A percentile compares a stretch with the other conserved stretches of the same genome.
Evolutionary conservation across 169 alveolate genomes (phyloP).

Genomic region (Plasmodium gaboni): DNA sequence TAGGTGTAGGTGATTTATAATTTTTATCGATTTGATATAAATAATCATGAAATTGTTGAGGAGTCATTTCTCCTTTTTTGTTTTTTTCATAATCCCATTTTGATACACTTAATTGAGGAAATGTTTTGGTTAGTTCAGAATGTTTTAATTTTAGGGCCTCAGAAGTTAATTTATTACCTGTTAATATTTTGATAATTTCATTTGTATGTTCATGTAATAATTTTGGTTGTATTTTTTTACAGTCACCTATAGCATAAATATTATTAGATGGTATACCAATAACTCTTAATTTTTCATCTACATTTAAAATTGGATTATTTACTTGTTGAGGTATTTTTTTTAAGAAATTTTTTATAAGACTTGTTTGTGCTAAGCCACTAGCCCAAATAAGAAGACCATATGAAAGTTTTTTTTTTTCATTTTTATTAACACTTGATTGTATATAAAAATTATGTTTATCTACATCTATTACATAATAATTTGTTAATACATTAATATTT

Average conservation of each 20-base stretch:
- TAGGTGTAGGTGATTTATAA: conserved; percentile 83
- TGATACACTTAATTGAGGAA: conserved; percentile 78
- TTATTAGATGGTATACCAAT: conserved; percentile 74
- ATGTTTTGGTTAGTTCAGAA: conserved; percentile 32
- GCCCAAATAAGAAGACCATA: conserved; percentile 88
- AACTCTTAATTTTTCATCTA: conserved; percentile 79
- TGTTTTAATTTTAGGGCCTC: conserved; percentile 64
- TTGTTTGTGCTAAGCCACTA: conserved; percentile 79
- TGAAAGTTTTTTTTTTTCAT: conserved; percentile 77
- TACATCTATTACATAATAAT: conserved; percentile 80
- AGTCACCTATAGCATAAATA: conserved; percentile 84
- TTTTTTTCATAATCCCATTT: conserved; percentile 79
- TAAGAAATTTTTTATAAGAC: conserved; percentile 39
- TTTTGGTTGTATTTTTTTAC: conserved; percentile 80
- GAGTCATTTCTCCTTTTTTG: conserved; percentile 60
- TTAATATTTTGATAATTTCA: conserved; percentile 46
- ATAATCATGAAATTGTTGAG: conserved; percentile 65
- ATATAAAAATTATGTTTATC: conserved; percentile 72
- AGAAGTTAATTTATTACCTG: conserved; percentile 15
- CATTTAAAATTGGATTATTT: conserved; percentile 77
- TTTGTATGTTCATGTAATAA: conserved; percentile 74
- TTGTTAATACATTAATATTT: conserved; percentile 78
- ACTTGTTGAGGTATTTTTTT: conserved; percentile 81
- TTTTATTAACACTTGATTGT: conserved; percentile 56
- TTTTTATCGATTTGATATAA: conserved; percentile 77